These are phyloP conservation scores for Trypanosoma cruzi DNA, from an alignment of 208 protist species.

Conservation along the genomic window DNA sequence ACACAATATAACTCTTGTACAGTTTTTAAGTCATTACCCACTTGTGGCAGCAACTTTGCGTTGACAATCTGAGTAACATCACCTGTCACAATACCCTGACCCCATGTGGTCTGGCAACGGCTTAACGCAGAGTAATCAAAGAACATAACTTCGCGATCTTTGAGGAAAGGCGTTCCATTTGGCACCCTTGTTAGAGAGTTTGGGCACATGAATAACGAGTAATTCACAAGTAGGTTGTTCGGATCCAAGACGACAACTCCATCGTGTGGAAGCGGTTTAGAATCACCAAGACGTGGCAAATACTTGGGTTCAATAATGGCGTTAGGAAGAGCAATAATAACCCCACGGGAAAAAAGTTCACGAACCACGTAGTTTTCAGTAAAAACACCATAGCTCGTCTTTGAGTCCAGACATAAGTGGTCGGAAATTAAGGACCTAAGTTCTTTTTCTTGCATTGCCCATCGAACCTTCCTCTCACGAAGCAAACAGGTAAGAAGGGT, in stretches of 20 bases:
- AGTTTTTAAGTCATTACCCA: constrained; percentile 25
- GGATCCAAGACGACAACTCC: constrained; percentile 27
- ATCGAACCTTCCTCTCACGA: constrained; percentile 35
- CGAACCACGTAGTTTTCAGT: constrained; percentile 28
- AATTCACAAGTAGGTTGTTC: constrained; percentile 19
- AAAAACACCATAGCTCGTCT: constrained; percentile 23
- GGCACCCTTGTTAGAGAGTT: constrained; percentile 24
- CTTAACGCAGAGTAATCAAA: constrained; percentile 26
- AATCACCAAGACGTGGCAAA: constrained; percentile 22
- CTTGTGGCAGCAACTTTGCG: constrained; percentile 18
- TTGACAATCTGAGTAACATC: constrained; percentile 23
- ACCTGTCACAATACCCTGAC: constrained; percentile 24
- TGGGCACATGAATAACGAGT: constrained; percentile 32
- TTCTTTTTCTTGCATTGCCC: constrained; percentile 28
- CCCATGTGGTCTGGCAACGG: constrained; percentile 26
- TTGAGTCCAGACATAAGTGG: constrained; percentile 27
- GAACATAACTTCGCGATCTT: constrained; percentile 27
- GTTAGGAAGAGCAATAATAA: constrained; percentile 29
- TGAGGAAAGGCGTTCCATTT: constrained; percentile 14
- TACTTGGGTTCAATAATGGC: constrained; percentile 35
- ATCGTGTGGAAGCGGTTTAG: constrained; percentile 10
- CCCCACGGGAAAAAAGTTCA: constrained; percentile 30
- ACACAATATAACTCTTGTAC: constrained; percentile 28
- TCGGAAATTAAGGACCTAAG: constrained; percentile 25
- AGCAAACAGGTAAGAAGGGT: constrained; percentile 29